phyloP scores from a whole-genome alignment of 108 stramenopile species.

The Discostella stelligeroides region DNA sequence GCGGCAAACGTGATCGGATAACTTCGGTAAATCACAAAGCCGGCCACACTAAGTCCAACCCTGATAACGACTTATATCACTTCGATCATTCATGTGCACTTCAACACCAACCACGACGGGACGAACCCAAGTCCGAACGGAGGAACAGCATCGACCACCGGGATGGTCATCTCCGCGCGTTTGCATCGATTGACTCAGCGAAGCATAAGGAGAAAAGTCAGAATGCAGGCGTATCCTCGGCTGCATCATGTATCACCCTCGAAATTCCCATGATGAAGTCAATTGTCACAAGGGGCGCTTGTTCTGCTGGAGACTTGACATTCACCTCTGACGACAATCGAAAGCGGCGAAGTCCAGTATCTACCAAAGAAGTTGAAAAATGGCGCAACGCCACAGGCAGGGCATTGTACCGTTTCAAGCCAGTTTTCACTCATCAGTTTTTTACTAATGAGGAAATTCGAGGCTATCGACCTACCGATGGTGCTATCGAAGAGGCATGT shows the following conservation, averaged over 20 bases:
- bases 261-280: conserved; percentile 8
- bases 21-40: too few relatives aligned
- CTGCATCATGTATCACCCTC: conserved; percentile 8
- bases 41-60: too few relatives aligned
- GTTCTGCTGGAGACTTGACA: background rate
- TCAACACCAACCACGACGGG: too few relatives aligned
- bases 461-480: conserved; percentile 38
- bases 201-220: background rate
- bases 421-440: conserved; percentile 45
- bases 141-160: too few relatives aligned
- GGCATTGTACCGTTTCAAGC: conserved; percentile 33
- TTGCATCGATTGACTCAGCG: conserved; percentile 3
- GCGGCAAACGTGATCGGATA: too few relatives aligned
- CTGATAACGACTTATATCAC: too few relatives aligned
- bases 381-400: conserved; percentile 5
- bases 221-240: conserved; percentile 16
- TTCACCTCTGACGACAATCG: background rate
- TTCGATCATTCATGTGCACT: too few relatives aligned
- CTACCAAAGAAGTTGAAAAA: conserved; percentile 4
- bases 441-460: conserved; percentile 31
- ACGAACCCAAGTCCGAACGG: too few relatives aligned
- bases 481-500: conserved; percentile 12
- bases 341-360: conserved; percentile 4
- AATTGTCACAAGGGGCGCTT: background rate
- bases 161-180: background rate